Evolutionary conservation across 2,329 filamentous ascomycete species (phyloP).

Genomic region (Aspergillus neotritici): DNA sequence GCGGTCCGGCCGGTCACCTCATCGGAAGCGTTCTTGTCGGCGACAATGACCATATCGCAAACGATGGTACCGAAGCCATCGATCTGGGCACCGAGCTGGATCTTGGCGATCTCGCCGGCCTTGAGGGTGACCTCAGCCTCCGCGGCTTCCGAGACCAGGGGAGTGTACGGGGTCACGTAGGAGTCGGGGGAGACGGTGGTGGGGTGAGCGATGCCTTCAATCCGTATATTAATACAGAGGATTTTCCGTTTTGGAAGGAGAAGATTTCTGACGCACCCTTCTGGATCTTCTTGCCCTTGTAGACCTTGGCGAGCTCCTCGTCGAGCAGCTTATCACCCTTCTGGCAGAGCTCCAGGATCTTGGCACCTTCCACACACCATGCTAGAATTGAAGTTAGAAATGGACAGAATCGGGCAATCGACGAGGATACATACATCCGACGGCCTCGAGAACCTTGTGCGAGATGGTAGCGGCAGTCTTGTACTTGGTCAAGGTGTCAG

Average conservation of each 20-base stretch:
- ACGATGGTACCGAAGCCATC: constrained; percentile 95
- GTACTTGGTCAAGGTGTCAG: constrained; percentile 96
- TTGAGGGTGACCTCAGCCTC: constrained; percentile 78
- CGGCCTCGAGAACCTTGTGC: constrained; percentile 87
- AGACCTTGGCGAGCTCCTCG: constrained; percentile 91
- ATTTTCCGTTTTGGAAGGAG: neutral
- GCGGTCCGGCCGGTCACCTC: constrained; percentile 70
- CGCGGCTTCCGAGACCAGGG: constrained; percentile 75
- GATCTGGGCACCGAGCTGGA: constrained; percentile 98
- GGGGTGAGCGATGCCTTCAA: constrained; percentile 76
- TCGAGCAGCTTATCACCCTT: constrained; percentile 92
- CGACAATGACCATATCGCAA: constrained; percentile 82
- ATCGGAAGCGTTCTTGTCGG: constrained; percentile 55
- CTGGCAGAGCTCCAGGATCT: constrained; percentile 91
- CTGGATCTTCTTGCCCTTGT: constrained; percentile 92
- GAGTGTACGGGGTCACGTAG: constrained; percentile 95
- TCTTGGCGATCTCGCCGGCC: constrained; percentile 84
- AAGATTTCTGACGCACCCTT: constrained; percentile 60
- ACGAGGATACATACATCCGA: constrained; percentile 49
- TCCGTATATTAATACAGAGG: constrained; percentile 17
- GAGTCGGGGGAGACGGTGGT: constrained; percentile 91
- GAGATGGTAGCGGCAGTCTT: constrained; percentile 94
- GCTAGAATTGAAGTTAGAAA: constrained; percentile 38
- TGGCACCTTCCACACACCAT: constrained; percentile 74
- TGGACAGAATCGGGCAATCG: neutral